Conservation (phyloP, 2,329 filamentous ascomycete species). For the Epichloe brachyelytri region DNA sequence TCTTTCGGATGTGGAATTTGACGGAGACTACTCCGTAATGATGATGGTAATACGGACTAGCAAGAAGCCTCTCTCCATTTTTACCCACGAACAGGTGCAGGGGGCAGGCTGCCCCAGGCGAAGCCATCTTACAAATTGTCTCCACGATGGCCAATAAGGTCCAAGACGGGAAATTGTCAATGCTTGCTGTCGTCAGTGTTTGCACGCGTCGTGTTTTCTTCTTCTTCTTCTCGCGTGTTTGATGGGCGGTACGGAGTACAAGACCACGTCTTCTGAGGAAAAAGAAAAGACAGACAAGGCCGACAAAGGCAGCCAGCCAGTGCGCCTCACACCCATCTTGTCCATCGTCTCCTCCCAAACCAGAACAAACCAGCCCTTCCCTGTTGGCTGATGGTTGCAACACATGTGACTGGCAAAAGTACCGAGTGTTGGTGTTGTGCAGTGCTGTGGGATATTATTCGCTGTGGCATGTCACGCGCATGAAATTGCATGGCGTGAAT, state of each 20-base stretch:
- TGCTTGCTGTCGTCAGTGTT: neutral
- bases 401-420: neutral
- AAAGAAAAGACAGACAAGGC: neutral
- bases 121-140: neutral
- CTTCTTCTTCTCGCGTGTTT: neutral
- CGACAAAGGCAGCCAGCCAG: no score
- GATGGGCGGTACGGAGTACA: no score
- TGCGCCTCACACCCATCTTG: neutral
- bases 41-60: neutral
- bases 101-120: neutral
- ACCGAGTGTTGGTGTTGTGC: no score
- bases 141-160: neutral
- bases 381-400: neutral
- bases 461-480: no score
- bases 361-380: neutral
- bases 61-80: neutral
- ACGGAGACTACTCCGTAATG: no score
- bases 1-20: no score
- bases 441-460: no score
- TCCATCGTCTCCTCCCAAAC: neutral
- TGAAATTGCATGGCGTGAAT: no score
- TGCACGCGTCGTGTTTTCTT: neutral
- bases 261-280: neutral
- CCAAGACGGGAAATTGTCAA: constrained; percentile 1
- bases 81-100: neutral